phyloP scores from a whole-genome alignment of 352 stramenopile genomes.

The Halophytophthora batemanensis region DNA sequence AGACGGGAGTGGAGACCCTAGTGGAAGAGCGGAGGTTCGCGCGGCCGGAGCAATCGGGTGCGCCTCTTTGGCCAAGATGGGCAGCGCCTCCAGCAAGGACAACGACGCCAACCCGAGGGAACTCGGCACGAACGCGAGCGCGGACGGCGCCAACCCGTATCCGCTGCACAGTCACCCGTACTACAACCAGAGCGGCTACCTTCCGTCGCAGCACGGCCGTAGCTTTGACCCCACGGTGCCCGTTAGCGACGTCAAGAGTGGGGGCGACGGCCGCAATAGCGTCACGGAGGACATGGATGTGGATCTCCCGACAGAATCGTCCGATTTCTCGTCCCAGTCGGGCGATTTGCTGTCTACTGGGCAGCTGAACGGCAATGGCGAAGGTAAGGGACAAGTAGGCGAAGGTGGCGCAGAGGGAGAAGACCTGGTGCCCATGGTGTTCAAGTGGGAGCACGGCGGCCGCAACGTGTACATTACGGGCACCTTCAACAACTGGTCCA shows the following conservation, averaged over 20 bases:
- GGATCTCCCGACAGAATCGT: conserved; percentile 37
- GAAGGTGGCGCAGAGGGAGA: conserved; percentile 15
- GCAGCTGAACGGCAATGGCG: conserved; percentile 27
- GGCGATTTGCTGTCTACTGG: conserved; percentile 13
- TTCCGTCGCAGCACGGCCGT: conserved; percentile 5
- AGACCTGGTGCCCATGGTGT: conserved; percentile 91
- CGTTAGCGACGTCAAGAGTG: conserved; percentile 14
- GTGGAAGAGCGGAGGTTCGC: conserved; percentile 8
- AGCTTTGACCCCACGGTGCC: conserved; percentile 2
- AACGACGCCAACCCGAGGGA: conserved; percentile 79
- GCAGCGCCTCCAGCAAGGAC: conserved; percentile 81
- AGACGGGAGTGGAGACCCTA: not conserved
- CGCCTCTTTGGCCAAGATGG: conserved; percentile 37
- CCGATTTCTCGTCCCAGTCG: conserved; percentile 27
- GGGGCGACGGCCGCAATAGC: conserved; percentile 15
- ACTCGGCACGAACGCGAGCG: conserved; percentile 54
- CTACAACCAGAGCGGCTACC: conserved; percentile 30
- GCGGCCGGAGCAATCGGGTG: not conserved
- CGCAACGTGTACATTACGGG: conserved; percentile 98
- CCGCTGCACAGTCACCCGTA: conserved; percentile 72
- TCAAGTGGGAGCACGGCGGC: conserved; percentile 98
- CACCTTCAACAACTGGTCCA: conserved; percentile 99
- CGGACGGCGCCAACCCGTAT: conserved; percentile 36
- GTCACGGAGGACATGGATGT: conserved; percentile 66
- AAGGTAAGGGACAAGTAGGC: conserved; percentile 29